Percentiles rank a stretch among this genome's conserved stretches.
Conservation (phyloP, 1,284 basidiomycete species). For the Cystobasidium slooffiae region DNA sequence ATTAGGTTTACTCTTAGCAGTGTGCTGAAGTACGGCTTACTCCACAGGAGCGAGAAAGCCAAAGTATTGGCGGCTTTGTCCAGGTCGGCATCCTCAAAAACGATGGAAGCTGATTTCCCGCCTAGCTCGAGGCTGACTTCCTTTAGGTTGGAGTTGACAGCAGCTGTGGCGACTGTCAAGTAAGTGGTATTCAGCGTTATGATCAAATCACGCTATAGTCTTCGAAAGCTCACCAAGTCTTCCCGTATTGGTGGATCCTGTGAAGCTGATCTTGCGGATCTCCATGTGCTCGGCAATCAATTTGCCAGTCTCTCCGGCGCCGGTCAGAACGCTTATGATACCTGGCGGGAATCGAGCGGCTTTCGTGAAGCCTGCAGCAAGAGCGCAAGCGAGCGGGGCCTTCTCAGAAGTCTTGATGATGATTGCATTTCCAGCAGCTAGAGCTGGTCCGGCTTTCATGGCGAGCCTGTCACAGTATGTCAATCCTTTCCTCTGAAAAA, state of each 20-base stretch:
- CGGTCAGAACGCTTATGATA: conserved; percentile 46
- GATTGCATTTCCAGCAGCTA: conserved; percentile 53
- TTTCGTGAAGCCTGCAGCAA: conserved; percentile 46
- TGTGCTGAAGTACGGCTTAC: not conserved
- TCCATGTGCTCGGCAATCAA: not conserved
- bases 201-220: not conserved
- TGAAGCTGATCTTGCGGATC: conserved; percentile 24
- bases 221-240: conserved; percentile 5
- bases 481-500: not conserved
- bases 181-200: not conserved
- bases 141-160: conserved; percentile 24
- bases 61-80: not conserved
- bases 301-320: conserved; percentile 5
- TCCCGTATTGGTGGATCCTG: conserved; percentile 14
- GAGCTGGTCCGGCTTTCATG: conserved; percentile 55
- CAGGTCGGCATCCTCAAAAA: conserved; percentile 19
- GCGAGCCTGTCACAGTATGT: conserved; percentile 24
- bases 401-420: conserved; percentile 55
- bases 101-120: conserved; percentile 11
- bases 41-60: not conserved
- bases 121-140: conserved; percentile 21
- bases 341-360: conserved; percentile 52
- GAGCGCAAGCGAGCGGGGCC: conserved; percentile 50
- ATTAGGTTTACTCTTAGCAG: not conserved
- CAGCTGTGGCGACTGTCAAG: not conserved